These are phyloP conservation scores for Coleophoma crateriformis DNA, from an alignment of 2,329 filamentous ascomycete genomes.

Conservation along the genomic window DNA sequence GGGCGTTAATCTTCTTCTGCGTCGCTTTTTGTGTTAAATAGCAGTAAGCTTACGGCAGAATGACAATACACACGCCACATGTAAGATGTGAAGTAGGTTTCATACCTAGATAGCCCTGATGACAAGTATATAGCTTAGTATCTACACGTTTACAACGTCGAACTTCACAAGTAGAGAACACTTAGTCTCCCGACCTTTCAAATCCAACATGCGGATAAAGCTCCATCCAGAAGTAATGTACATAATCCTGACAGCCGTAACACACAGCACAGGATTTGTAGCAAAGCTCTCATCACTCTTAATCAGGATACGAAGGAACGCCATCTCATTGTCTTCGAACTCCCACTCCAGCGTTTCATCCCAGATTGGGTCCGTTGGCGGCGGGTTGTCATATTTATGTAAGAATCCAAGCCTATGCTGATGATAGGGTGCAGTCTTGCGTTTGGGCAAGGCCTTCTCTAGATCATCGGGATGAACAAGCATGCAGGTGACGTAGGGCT, in stretches of 20 bases:
- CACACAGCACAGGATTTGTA: conserved; percentile 55
- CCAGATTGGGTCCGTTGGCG: conserved; percentile 57
- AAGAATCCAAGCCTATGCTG: conserved; percentile 53
- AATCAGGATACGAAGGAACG: conserved; percentile 58
- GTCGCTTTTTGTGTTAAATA: no score
- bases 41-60: no score
- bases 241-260: conserved; percentile 51
- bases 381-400: conserved; percentile 53
- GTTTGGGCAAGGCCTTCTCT: conserved; percentile 45
- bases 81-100: no score
- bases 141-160: conserved; percentile 40
- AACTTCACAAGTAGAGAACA: conserved; percentile 59
- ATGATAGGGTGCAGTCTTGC: conserved; percentile 56
- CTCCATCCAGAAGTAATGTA: conserved; percentile 54
- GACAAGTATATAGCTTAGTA: background rate
- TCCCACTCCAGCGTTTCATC: conserved; percentile 63
- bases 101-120: no score
- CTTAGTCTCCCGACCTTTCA: conserved; percentile 58
- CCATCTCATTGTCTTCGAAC: conserved; percentile 60
- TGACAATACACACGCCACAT: no score
- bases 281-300: conserved; percentile 62
- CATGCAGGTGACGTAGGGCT: conserved; percentile 61
- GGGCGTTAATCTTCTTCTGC: no score
- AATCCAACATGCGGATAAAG: conserved; percentile 59
- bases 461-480: conserved; percentile 52